Percentiles rank a stretch among this genome's conserved stretches.
These are phyloP conservation scores for Raphanus hybrid DNA, from an alignment of 441 rosid species.

Conservation along the genomic window DNA sequence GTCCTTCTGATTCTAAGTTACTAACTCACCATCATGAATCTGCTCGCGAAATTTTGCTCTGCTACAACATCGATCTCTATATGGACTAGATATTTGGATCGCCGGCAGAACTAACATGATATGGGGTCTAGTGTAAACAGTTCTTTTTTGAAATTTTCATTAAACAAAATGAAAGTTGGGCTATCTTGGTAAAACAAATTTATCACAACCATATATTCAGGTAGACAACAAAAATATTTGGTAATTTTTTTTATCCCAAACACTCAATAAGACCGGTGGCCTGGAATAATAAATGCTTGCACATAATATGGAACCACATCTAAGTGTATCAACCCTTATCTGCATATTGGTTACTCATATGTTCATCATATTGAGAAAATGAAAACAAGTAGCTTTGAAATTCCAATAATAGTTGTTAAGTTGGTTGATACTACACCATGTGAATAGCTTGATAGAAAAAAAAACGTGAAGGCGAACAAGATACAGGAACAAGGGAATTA, in stretches of 20 bases:
- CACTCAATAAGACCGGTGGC: constrained; percentile 7
- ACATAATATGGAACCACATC: constrained; percentile 6
- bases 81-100: neutral
- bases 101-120: constrained; percentile 11
- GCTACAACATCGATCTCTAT: constrained; percentile 1
- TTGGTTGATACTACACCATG: constrained; percentile 34
- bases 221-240: constrained; percentile 11
- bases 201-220: constrained; percentile 12
- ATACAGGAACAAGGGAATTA: neutral
- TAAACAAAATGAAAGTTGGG: constrained; percentile 7
- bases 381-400: constrained; percentile 17
- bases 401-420: constrained; percentile 25
- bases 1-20: constrained; percentile 6
- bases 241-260: neutral
- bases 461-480: constrained; percentile 23
- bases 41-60: neutral
- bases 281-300: constrained; percentile 21
- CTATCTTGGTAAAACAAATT: neutral
- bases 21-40: neutral
- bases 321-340: constrained; percentile 11
- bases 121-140: constrained; percentile 3
- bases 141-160: neutral
- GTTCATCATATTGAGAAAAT: constrained; percentile 17
- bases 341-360: constrained; percentile 25
- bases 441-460: constrained; percentile 27